These are phyloP conservation scores for Aspergillus avenaceus DNA, from an alignment of 495 filamentous ascomycete species.

Conservation along the genomic window DNA sequence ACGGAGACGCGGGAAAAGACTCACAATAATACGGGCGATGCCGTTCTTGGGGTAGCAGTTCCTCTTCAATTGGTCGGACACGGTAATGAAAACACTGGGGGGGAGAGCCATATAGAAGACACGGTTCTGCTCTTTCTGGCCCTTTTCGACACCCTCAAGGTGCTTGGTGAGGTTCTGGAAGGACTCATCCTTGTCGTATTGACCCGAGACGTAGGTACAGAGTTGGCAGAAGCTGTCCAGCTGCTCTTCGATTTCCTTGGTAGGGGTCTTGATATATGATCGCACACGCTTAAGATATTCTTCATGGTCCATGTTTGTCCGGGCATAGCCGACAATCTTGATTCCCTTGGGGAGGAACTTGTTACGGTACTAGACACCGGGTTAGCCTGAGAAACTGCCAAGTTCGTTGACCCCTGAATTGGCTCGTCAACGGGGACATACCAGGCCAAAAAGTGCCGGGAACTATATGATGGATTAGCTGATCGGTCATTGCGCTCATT, in stretches of 20 bases:
- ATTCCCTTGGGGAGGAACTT: conserved; percentile 98
- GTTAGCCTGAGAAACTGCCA: conserved; percentile 17
- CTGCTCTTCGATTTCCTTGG: conserved; percentile 95
- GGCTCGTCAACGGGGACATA: conserved; percentile 47
- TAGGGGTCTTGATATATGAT: conserved; percentile 98
- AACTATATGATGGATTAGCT: conserved; percentile 56
- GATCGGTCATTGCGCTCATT: conserved; percentile 12
- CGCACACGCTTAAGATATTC: conserved; percentile 91
- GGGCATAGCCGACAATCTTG: conserved; percentile 96
- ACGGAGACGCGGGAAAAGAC: conserved; percentile 10
- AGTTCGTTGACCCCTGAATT: not conserved
- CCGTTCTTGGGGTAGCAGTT: conserved; percentile 91
- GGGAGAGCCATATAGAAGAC: conserved; percentile 99
- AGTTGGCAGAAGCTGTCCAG: conserved; percentile 81
- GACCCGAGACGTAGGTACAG: conserved; percentile 91
- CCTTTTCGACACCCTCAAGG: conserved; percentile 81
- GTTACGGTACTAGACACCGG: conserved; percentile 74
- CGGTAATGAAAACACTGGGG: conserved; percentile 95
- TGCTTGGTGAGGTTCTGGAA: conserved; percentile 87
- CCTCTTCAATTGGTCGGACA: conserved; percentile 93
- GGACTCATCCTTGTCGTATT: conserved; percentile 96
- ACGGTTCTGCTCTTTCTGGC: conserved; percentile 77
- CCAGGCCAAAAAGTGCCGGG: conserved; percentile 96
- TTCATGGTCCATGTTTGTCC: conserved; percentile 98
- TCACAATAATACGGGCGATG: conserved; percentile 88